Conservation (phyloP, 805 yeast genomes). For the Alloascoidea africana region DNA sequence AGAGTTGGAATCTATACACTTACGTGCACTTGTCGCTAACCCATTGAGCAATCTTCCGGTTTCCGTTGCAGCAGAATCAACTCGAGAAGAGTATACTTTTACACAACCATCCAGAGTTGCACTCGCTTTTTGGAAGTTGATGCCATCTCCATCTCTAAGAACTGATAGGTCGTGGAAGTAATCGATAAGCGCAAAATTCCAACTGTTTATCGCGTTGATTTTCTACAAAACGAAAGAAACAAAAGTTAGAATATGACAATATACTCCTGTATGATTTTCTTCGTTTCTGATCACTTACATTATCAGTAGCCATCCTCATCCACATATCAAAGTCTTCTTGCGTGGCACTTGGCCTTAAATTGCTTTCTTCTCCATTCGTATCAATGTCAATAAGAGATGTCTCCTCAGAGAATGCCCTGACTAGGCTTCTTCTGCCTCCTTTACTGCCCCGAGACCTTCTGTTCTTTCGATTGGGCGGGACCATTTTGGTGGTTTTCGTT, state of each 20-base stretch:
- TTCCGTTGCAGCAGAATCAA: constrained; percentile 84
- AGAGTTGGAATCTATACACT: constrained; percentile 12
- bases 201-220: constrained; percentile 71
- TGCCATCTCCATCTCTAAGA: constrained; percentile 58
- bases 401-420: too few relatives aligned
- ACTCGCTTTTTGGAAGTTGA: constrained; percentile 82
- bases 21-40: constrained; percentile 28
- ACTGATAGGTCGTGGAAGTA: constrained; percentile 76
- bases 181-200: constrained; percentile 86
- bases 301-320: constrained; percentile 73
- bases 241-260: constrained; percentile 1
- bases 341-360: too few relatives aligned
- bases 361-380: too few relatives aligned
- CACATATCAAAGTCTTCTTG: constrained; percentile 46
- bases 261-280: not conserved
- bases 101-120: constrained; percentile 92
- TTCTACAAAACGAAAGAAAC: constrained; percentile 20
- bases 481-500: too few relatives aligned
- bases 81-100: constrained; percentile 79
- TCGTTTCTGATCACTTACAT: constrained; percentile 14
- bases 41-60: constrained; percentile 78
- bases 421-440: too few relatives aligned
- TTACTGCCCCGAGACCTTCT: too few relatives aligned
- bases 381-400: too few relatives aligned
- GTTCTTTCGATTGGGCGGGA: too few relatives aligned